phyloP scores from a whole-genome alignment of 2,329 filamentous ascomycete genomes.

The Albifimbria verrucaria region DNA sequence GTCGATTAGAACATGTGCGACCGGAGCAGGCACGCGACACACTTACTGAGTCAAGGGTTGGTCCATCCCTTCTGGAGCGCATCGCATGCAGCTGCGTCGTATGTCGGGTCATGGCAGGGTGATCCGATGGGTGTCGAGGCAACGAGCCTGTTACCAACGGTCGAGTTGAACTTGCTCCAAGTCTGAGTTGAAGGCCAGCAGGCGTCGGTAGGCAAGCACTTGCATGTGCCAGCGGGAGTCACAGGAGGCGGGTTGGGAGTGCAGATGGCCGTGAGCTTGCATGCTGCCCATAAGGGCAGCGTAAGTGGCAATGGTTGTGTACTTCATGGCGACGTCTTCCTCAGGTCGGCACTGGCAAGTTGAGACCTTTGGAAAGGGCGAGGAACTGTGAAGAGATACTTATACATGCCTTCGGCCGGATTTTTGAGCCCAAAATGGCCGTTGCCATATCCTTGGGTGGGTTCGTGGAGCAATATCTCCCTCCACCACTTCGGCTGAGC shows the following conservation, averaged over 20 bases:
- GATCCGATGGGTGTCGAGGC: slow-evolving; percentile 47
- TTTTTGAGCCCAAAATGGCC: no score
- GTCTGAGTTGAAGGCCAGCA: slow-evolving; percentile 15
- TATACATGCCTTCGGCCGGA: no score
- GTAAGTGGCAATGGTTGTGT: not conserved
- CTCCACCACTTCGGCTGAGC: not conserved
- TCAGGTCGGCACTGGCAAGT: no score
- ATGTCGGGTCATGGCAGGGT: slow-evolving; percentile 44
- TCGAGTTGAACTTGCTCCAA: slow-evolving; percentile 14
- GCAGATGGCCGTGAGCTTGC: not conserved
- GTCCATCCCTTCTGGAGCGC: slow-evolving; percentile 19
- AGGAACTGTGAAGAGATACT: not conserved
- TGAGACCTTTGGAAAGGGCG: no score
- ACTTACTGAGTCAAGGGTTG: slow-evolving; percentile 1
- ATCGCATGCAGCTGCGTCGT: slow-evolving; percentile 39
- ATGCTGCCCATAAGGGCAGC: not conserved
- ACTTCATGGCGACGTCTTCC: not conserved
- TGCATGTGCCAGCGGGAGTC: not conserved
- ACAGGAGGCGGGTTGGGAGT: not conserved
- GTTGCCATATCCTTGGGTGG: not conserved
- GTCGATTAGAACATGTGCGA: not conserved
- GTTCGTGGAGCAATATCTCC: not conserved
- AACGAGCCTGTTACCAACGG: slow-evolving; percentile 33
- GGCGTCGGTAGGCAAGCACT: slow-evolving; percentile 11
- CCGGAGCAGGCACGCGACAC: not conserved